A percentile compares a stretch with the other conserved stretches of the same genome.
Evolutionary conservation across 2,329 filamentous ascomycete genomes (phyloP).

Genomic region (Monosporascus sp.): DNA sequence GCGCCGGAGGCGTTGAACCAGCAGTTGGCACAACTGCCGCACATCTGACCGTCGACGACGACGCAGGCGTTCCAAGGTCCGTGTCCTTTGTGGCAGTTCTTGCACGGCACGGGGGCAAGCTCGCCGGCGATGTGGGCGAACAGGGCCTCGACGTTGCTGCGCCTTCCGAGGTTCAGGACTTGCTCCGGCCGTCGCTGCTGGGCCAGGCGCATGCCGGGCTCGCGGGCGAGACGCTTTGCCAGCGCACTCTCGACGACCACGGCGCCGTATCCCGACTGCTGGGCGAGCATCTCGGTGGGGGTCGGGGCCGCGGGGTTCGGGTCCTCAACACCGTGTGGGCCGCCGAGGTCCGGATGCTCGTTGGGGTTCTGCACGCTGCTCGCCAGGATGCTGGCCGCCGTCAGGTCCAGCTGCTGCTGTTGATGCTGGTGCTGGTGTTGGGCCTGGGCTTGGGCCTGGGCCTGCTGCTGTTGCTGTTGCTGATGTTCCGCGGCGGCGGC

Average conservation of each 20-base stretch:
- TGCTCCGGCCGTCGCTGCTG: conserved; percentile 51
- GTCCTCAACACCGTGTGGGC: conserved; percentile 14
- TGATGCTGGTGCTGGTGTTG: conserved; percentile 26
- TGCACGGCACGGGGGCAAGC: conserved; percentile 44
- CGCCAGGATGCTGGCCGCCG: conserved; percentile 25
- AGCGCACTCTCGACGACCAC: conserved; percentile 50
- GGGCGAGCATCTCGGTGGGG: conserved; percentile 41
- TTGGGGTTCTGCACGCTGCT: conserved; percentile 25
- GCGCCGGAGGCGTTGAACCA: conserved; percentile 60
- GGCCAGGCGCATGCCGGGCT: conserved; percentile 44
- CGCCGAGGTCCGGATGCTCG: conserved; percentile 26
- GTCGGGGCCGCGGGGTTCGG: conserved; percentile 24
- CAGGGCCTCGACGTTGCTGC: conserved; percentile 56
- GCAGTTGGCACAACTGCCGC: conserved; percentile 58
- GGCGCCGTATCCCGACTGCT: conserved; percentile 40
- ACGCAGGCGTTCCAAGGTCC: conserved; percentile 56
- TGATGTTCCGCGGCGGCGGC: conserved; percentile 27
- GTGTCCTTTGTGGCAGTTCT: conserved; percentile 57
- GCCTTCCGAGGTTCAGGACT: conserved; percentile 49
- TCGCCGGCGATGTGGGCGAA: conserved; percentile 54
- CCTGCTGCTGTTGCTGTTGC: conserved; percentile 27
- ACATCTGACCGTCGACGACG: conserved; percentile 57
- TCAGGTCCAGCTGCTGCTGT: conserved; percentile 26
- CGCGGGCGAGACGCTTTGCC: conserved; percentile 47
- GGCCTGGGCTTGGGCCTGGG: conserved; percentile 9